These are phyloP conservation scores for Alliaria petiolata DNA, from an alignment of 345 rosid species.

Conservation along the genomic window DNA sequence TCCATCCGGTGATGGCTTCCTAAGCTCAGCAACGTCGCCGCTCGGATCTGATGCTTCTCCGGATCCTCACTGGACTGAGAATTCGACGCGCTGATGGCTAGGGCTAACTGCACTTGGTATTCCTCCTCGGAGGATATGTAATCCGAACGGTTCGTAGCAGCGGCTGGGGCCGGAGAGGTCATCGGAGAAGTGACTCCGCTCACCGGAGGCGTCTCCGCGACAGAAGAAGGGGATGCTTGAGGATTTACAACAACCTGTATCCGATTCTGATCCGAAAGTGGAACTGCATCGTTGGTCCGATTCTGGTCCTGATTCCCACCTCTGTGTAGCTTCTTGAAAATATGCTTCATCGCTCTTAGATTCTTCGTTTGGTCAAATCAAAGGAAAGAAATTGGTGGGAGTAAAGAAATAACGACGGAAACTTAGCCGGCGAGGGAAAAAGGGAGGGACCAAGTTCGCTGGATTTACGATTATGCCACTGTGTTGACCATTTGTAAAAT, in stretches of 20 bases:
- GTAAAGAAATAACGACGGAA: conserved; percentile 27
- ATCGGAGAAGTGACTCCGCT: neutral
- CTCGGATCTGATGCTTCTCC: conserved; percentile 95
- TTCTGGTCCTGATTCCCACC: conserved; percentile 68
- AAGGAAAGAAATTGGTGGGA: neutral
- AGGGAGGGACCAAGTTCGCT: neutral
- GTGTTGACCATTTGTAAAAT: conserved; percentile 16
- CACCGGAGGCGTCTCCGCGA: conserved; percentile 15
- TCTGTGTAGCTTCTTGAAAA: conserved; percentile 86
- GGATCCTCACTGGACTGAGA: conserved; percentile 61
- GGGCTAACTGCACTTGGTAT: conserved; percentile 88
- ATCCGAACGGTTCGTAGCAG: conserved; percentile 38
- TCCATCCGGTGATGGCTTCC: conserved; percentile 55
- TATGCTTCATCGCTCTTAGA: conserved; percentile 69
- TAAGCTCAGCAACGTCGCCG: conserved; percentile 67
- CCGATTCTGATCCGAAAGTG: conserved; percentile 48
- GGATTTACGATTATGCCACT: conserved; percentile 28
- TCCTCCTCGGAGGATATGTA: conserved; percentile 91
- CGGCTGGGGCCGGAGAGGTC: conserved; percentile 30
- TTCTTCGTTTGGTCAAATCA: conserved; percentile 16
- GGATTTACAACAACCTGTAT: conserved; percentile 30
- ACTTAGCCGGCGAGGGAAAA: conserved; percentile 33
- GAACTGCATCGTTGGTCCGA: conserved; percentile 63
- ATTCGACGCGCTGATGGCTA: conserved; percentile 93
- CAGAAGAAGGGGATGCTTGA: conserved; percentile 46